Percentiles rank a stretch among this genome's conserved stretches.
phyloP scores from a whole-genome alignment of 148 eudicot genomes.

The Vaccinium darrowii region DNA sequence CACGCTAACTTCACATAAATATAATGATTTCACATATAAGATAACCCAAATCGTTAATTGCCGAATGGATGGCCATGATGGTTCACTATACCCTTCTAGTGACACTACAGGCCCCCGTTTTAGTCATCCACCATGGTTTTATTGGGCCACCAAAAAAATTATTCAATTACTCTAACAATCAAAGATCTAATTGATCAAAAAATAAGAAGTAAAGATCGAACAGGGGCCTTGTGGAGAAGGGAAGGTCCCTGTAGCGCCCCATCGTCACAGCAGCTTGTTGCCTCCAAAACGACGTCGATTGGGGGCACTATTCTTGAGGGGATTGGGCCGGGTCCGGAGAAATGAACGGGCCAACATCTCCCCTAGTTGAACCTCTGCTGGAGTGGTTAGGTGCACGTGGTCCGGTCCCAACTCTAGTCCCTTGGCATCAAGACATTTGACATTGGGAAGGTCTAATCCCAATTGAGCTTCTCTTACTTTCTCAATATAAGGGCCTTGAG shows the following conservation, averaged over 20 bases:
- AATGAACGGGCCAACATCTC: conserved; percentile 30
- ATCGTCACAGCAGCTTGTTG: too few species aligned
- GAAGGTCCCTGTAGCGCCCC: too few species aligned
- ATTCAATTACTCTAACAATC: not conserved
- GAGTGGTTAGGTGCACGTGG: conserved; percentile 39
- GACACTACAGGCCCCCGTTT: too few species aligned
- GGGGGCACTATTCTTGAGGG: not conserved
- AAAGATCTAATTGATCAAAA: not conserved
- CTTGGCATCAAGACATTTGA: conserved; percentile 38
- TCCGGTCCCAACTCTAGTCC: conserved; percentile 31
- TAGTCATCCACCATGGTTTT: too few species aligned
- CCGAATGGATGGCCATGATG: too few species aligned
- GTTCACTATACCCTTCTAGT: too few species aligned
- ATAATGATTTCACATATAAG: too few species aligned
- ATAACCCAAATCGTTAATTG: too few species aligned
- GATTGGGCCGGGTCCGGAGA: not conserved
- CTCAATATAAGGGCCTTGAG: conserved; percentile 27
- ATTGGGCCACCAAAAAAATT: too few species aligned
- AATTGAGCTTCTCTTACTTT: conserved; percentile 35
- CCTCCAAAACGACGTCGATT: too few species aligned
- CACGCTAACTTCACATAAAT: too few species aligned
- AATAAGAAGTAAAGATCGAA: too few species aligned
- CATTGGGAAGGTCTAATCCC: conserved; percentile 22
- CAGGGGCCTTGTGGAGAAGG: not conserved
- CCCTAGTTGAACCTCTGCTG: conserved; percentile 39